Evolutionary conservation across 345 rosid species (phyloP), one percentile per base, ranked within the genome.

Genomic region (Gossypium anomalum): DNA sequence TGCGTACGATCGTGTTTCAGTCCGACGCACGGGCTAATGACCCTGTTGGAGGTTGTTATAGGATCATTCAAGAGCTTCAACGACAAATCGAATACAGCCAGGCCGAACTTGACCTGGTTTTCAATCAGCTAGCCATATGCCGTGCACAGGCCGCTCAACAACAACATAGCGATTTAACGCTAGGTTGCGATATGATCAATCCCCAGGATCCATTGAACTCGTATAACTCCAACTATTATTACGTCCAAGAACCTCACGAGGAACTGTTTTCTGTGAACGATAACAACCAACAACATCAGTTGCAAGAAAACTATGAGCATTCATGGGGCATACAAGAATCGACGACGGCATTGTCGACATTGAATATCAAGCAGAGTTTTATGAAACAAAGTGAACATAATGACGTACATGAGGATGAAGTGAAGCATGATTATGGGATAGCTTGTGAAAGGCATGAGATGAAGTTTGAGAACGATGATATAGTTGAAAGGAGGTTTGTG

Each of bases 21-120:
- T 90, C 99, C 0, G 97, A 95, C 49, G 94, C 86, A 1, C 90
- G 99, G 0, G 98, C 98, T 9, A 84, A 58, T 16, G 99, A 95
- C 59, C 99, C 98, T 1, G 85, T 95, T 2, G 90, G 90, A 1
- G 99, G 99, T 0, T 95, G 99, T 70, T 89, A 74, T 76, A 62
- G 89, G 10, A 88, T 95, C 67, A 81, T 93, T 4, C 80, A 83
- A 20, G 86, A 90, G 19, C 96, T 91, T 23, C 92, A 93, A 23
- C 85, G 83, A 9, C 88, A 93, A 75, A 91, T 95, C 20, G 93
- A 90, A 4, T 88, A 71, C 67, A 81, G 60, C n/a, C 85, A 85
- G 76, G 89, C 88, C 12, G 97, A 95, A 76, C 89, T 93, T 7
- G 94, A 67, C 43, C 57, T 67, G 0, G 71, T 67, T 25, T 49